Evolutionary conservation across 495 filamentous ascomycete species (phyloP).

Genomic region (Penicillium turbatum): DNA sequence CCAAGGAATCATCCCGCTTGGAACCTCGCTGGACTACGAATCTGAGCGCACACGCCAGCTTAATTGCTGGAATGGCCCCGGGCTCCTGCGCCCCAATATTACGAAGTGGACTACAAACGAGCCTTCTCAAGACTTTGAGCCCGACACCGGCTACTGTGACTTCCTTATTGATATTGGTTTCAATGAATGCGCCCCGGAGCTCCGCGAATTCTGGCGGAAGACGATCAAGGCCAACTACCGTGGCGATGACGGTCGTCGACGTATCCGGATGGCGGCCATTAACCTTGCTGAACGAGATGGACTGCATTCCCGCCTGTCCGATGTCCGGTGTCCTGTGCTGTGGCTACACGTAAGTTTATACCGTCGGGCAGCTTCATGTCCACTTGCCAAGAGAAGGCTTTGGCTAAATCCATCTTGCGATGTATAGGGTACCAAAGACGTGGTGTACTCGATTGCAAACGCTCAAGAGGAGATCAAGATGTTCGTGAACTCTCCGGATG

Average conservation of each 20-base stretch:
- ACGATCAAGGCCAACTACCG: constrained; percentile 52
- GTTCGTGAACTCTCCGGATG: constrained; percentile 50
- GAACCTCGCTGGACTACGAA: constrained; percentile 60
- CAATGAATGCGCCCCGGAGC: constrained; percentile 34
- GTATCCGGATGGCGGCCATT: constrained; percentile 53
- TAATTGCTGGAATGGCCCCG: constrained; percentile 54
- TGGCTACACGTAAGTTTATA: constrained; percentile 59
- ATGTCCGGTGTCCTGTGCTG: constrained; percentile 56
- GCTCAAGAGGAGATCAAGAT: constrained; percentile 54
- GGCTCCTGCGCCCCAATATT: constrained; percentile 37
- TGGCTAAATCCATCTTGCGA: no score
- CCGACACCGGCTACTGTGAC: constrained; percentile 51
- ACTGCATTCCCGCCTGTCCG: constrained; percentile 47
- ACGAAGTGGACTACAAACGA: constrained; percentile 42
- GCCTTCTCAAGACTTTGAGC: constrained; percentile 50
- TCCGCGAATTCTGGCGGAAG: constrained; percentile 48
- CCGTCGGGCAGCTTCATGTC: no score
- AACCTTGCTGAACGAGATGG: constrained; percentile 58
- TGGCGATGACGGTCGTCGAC: constrained; percentile 54
- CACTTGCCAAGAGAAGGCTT: no score
- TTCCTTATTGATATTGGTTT: constrained; percentile 55
- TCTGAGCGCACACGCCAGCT: constrained; percentile 48
- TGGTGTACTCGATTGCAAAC: constrained; percentile 44
- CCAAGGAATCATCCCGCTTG: constrained; percentile 54
- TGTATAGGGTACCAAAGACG: constrained; percentile 56